Conservation (phyloP, 1,139 yeast genomes). For the Geotrichum bryndzae region DNA sequence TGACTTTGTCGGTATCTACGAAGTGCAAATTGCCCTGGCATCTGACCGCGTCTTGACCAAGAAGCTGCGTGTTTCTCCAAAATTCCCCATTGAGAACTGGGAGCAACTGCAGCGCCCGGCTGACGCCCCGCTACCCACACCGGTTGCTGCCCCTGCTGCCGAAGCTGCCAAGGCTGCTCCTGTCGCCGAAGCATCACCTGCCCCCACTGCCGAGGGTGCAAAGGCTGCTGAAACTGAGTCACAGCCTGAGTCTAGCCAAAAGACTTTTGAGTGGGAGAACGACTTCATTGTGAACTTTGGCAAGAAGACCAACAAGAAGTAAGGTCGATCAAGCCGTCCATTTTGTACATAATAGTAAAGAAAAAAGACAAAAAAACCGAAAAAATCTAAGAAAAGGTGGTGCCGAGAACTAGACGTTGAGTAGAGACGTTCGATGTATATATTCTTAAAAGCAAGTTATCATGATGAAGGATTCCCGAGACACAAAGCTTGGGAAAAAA, state of each 20-base stretch:
- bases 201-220: conserved; percentile 5
- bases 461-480: not conserved
- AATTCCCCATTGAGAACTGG: conserved; percentile 12
- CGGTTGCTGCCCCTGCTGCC: conserved; percentile 9
- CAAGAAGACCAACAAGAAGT: conserved; percentile 7
- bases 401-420: not conserved
- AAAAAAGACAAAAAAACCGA: not conserved
- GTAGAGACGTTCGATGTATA: not conserved
- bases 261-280: conserved; percentile 31
- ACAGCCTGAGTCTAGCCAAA: conserved; percentile 1
- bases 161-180: conserved; percentile 5
- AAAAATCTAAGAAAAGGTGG: not conserved
- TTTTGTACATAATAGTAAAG: not conserved
- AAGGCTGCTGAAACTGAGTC: conserved; percentile 10
- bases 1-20: conserved; percentile 23
- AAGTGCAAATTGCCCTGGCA: conserved; percentile 18
- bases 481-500: not conserved
- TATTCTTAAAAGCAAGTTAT: not conserved
- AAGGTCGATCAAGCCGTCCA: not conserved
- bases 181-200: conserved; percentile 14
- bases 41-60: conserved; percentile 17
- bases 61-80: conserved; percentile 16
- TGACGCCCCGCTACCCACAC: conserved; percentile 18
- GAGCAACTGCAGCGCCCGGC: conserved; percentile 16
- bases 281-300: conserved; percentile 25